Conservation (phyloP, 2,329 filamentous ascomycete species). For the Diplodia intermedia region DNA sequence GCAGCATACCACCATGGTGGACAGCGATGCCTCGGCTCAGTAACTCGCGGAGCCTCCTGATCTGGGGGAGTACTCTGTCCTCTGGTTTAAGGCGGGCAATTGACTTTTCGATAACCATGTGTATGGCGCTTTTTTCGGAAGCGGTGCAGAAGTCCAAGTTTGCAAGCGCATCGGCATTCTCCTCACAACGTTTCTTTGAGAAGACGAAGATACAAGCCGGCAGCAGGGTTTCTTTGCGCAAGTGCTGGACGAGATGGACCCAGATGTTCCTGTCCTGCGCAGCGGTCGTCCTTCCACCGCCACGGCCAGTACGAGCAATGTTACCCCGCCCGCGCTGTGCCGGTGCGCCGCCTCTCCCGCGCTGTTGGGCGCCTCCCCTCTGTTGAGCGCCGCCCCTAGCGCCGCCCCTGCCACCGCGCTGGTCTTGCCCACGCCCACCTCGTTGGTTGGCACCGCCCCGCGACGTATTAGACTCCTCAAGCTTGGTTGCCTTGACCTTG, state of each 20-base stretch:
- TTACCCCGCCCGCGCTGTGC: constrained; percentile 72
- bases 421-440: constrained; percentile 60
- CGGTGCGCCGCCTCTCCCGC: constrained; percentile 61
- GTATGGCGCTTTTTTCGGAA: constrained; percentile 92
- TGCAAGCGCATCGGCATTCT: constrained; percentile 92
- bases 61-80: constrained; percentile 89
- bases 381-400: constrained; percentile 62
- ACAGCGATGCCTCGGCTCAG: constrained; percentile 90
- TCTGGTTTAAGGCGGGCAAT: constrained; percentile 89
- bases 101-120: constrained; percentile 97
- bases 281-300: constrained; percentile 84
- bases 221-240: constrained; percentile 84
- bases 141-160: constrained; percentile 96
- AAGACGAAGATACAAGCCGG: constrained; percentile 98
- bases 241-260: constrained; percentile 92
- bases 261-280: constrained; percentile 96
- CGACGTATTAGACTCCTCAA: constrained; percentile 59
- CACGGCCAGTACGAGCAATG: constrained; percentile 85
- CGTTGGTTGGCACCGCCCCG: constrained; percentile 58
- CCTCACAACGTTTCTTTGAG: constrained; percentile 96
- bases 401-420: constrained; percentile 59
- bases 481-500: constrained; percentile 68
- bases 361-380: constrained; percentile 56
- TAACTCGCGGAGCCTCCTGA: constrained; percentile 83
- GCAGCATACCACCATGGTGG: constrained; percentile 90